These are phyloP conservation scores for Spongospora subterranea DNA, from an alignment of 208 protist species.

Conservation along the genomic window DNA sequence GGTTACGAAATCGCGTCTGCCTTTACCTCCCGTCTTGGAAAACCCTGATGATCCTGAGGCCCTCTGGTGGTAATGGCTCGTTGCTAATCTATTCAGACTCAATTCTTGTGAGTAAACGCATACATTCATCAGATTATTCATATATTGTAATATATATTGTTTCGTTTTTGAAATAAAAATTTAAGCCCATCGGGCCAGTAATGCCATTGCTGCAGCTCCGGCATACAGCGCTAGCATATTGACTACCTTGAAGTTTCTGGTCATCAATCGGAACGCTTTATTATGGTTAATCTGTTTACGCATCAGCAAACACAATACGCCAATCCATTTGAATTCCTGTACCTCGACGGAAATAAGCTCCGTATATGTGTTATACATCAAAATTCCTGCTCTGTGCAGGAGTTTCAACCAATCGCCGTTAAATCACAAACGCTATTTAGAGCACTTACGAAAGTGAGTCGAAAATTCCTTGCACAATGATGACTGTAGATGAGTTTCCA, in stretches of 20 bases:
- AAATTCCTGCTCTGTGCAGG: constrained; percentile 36
- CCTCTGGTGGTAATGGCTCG: too few relatives aligned
- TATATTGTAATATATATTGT: too few relatives aligned
- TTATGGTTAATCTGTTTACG: constrained; percentile 5
- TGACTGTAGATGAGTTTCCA: background rate
- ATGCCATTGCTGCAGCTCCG: constrained; percentile 9
- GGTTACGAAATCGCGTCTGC: too few relatives aligned
- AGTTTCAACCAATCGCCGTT: background rate
- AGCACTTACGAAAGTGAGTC: constrained; percentile 24
- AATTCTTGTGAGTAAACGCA: too few relatives aligned
- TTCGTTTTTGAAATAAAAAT: too few relatives aligned
- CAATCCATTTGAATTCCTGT: background rate
- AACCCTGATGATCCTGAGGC: too few relatives aligned
- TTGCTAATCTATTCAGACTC: too few relatives aligned
- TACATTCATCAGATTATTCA: too few relatives aligned
- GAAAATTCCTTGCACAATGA: constrained; percentile 7
- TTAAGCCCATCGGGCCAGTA: constrained; percentile 27
- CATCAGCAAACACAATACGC: background rate
- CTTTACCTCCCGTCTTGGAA: too few relatives aligned
- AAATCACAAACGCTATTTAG: background rate
- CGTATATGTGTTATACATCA: constrained; percentile 47
- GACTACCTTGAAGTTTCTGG: background rate
- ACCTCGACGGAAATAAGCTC: constrained; percentile 25
- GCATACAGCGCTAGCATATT: constrained; percentile 17
- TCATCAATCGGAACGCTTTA: background rate